Evolutionary conservation across 371 early-diverging fungal species (phyloP).

Genomic region (Choanephora cucurbitarum): DNA sequence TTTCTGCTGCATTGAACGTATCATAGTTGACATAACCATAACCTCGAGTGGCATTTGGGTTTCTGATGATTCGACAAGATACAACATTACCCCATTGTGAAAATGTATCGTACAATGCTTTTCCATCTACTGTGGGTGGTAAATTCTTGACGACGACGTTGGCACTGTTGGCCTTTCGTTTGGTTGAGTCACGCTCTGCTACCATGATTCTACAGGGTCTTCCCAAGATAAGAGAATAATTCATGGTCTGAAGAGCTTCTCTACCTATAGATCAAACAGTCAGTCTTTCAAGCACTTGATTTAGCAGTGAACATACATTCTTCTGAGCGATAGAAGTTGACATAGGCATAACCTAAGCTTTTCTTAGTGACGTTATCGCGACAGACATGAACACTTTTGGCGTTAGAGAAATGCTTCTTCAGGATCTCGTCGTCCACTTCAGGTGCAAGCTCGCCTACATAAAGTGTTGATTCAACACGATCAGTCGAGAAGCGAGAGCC

Average conservation of each 20-base stretch:
- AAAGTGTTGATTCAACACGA: conserved; percentile 67
- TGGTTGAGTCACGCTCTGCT: conserved; percentile 94
- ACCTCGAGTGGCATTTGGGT: conserved; percentile 77
- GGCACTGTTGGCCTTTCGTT: conserved; percentile 84
- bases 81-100: conserved; percentile 97
- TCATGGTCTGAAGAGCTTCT: conserved; percentile 87
- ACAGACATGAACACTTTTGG: conserved; percentile 94
- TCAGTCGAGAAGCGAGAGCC: conserved; percentile 15
- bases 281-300: too few relatives aligned
- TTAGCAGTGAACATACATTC: conserved; percentile 56
- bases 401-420: conserved; percentile 87
- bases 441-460: conserved; percentile 90
- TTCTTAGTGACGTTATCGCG: conserved; percentile 95
- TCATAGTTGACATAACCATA: conserved; percentile 99
- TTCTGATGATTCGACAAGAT: conserved; percentile 95
- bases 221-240: conserved; percentile 91
- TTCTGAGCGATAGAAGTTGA: conserved; percentile 81
- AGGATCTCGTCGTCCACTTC: conserved; percentile 92
- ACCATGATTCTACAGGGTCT: conserved; percentile 97
- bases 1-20: conserved; percentile 89
- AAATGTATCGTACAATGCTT: conserved; percentile 98
- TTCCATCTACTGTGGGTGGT: conserved; percentile 90
- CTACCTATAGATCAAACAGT: conserved; percentile 61
- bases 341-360: conserved; percentile 96
- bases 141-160: conserved; percentile 99